Evolutionary conservation across 2,329 filamentous ascomycete species (phyloP), one percentile per base, ranked within the genome.

Genomic region (Phialocephala subalpina): DNA sequence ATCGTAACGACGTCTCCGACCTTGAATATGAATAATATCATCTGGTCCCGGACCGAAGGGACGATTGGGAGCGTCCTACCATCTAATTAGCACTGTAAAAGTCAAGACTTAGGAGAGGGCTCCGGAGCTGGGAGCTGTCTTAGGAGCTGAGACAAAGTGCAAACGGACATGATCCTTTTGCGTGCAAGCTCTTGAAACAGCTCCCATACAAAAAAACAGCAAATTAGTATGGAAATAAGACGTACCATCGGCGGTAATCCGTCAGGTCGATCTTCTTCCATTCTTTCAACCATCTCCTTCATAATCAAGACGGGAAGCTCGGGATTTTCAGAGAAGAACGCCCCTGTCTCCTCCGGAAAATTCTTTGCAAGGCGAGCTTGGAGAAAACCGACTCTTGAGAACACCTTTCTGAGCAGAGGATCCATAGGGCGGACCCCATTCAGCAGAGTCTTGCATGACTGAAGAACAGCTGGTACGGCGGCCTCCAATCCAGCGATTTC

Each of bases 371-470:
- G 67, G 33, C 77, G 67, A 11, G 81, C 77, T 72, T 83, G 81
- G 38, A 85, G 73, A 67, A 84, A 84, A 1, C 82, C 83, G 6
- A 84, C 79, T 40, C 83, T 76, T 8, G 82, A 82, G 68, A 84
- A 80, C 14, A 85, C 73, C 80, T 84, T 84, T 66, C 78, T 81
- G 58, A 84, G 76, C 47, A 84, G 71, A 0, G 74, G 71, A 63
- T 85, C 82, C 11, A 74, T 73, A 64, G 80, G 77, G 40, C 80
- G 78, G n/a, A 84, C 77, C 7, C 80, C 81, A 58, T 76, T 73
- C 69, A 80, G 79, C 12, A 85, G 76, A 69, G 78, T 81, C 18
- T 73, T 74, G 70, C 82, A 84, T 12, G 82, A 77, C 59, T 74
- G 72, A 22, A 85, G 75, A 5, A 84, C 80, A 47, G 71, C 56